phyloP scores from a whole-genome alignment of 1,139 yeast species.

The Pichia sp. region DNA sequence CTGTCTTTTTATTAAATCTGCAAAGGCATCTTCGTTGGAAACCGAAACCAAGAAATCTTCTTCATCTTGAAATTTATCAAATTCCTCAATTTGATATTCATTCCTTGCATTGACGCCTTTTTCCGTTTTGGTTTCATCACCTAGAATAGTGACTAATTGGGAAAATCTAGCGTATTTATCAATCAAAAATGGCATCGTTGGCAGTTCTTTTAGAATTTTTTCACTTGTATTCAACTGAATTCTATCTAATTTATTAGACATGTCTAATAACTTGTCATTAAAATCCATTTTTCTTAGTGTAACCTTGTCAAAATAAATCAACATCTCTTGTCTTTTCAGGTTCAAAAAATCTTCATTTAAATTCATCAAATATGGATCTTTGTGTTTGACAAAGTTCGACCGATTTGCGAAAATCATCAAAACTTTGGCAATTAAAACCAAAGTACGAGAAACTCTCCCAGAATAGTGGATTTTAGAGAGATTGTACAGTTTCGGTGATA shows the following conservation, averaged over 20 bases:
- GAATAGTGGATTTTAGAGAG: conserved; percentile 64
- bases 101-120: not conserved
- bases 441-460: conserved; percentile 63
- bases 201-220: conserved; percentile 46
- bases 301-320: conserved; percentile 62
- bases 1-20: conserved; percentile 13
- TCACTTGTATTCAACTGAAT: conserved; percentile 27
- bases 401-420: conserved; percentile 75
- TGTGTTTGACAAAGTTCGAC: conserved; percentile 58
- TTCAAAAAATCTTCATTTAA: conserved; percentile 59
- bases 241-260: conserved; percentile 49
- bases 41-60: conserved; percentile 29
- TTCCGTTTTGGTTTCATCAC: not conserved
- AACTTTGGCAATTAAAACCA: conserved; percentile 78
- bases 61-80: conserved; percentile 34
- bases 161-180: conserved; percentile 58
- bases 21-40: conserved; percentile 23
- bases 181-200: conserved; percentile 60
- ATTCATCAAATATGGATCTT: conserved; percentile 71
- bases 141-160: conserved; percentile 39
- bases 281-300: conserved; percentile 67
- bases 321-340: conserved; percentile 48
- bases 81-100: conserved; percentile 34
- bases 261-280: conserved; percentile 46
- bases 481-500: conserved; percentile 80